Conservation (phyloP, 73 alveolate genomes). For the Paramecium sonneborni region DNA sequence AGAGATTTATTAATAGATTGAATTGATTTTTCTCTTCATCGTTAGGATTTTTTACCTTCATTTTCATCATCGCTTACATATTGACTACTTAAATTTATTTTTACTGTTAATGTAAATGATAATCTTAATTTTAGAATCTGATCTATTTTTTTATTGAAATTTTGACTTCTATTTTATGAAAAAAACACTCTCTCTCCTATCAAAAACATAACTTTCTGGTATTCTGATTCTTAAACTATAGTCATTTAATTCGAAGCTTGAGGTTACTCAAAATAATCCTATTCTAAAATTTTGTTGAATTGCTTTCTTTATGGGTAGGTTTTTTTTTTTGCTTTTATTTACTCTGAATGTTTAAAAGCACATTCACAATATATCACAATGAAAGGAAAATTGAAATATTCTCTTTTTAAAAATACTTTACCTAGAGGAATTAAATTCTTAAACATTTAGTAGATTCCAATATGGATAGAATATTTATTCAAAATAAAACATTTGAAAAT, state of each 20-base stretch:
- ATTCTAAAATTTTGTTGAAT: neutral
- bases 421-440: no score
- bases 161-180: constrained; percentile 25
- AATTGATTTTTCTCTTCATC: constrained; percentile 43
- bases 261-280: neutral
- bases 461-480: no score
- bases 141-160: neutral
- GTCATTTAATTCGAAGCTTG: constrained; percentile 41
- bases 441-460: no score
- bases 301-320: neutral
- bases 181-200: neutral
- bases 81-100: neutral
- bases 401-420: no score
- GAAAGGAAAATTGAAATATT: constrained; percentile 6
- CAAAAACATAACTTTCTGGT: constrained; percentile 26
- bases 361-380: constrained; percentile 52
- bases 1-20: neutral
- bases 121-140: neutral
- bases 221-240: constrained; percentile 17
- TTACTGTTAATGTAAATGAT: neutral
- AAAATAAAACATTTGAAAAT: no score
- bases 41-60: neutral
- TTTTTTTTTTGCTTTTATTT: neutral
- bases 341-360: neutral
- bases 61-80: neutral